Evolutionary conservation across 352 stramenopile genomes (phyloP).

Genomic region (Globisporangium nodosum): DNA sequence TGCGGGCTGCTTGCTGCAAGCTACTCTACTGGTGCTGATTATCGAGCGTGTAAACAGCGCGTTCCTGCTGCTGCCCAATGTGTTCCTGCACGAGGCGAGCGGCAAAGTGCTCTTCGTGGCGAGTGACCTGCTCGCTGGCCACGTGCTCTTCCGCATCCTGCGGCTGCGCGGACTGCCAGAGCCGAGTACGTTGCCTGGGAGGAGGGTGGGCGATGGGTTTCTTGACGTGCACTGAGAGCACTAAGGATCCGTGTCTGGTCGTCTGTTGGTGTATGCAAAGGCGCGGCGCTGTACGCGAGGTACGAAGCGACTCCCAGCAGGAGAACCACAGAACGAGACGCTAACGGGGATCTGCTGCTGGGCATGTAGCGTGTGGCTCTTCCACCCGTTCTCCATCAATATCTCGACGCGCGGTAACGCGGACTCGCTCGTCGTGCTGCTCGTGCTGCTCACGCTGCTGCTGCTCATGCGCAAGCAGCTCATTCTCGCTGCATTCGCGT

Average conservation of each 20-base stretch:
- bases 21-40: not conserved
- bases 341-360: no score
- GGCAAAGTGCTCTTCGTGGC: slow-evolving; percentile 96
- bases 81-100: slow-evolving; percentile 70
- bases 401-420: slow-evolving; percentile 98
- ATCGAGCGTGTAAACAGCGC: slow-evolving; percentile 23
- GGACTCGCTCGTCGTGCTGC: slow-evolving; percentile 91
- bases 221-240: not conserved
- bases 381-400: slow-evolving; percentile 98
- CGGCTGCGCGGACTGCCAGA: slow-evolving; percentile 46
- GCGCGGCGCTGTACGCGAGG: slow-evolving; percentile 58
- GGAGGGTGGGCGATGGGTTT: not conserved
- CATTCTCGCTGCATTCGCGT: slow-evolving; percentile 65
- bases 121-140: slow-evolving; percentile 92
- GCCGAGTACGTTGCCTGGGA: slow-evolving; percentile 23
- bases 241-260: not conserved
- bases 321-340: not conserved
- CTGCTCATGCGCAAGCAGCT: slow-evolving; percentile 79
- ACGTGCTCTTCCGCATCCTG: slow-evolving; percentile 87
- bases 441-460: slow-evolving; percentile 92
- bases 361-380: slow-evolving; percentile 88
- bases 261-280: slow-evolving; percentile 15
- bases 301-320: slow-evolving; percentile 2
- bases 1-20: not conserved
- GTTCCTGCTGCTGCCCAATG: slow-evolving; percentile 68